phyloP scores from a whole-genome alignment of 176 grass and related monocot species.

The Dendrocalamus sinicus region DNA sequence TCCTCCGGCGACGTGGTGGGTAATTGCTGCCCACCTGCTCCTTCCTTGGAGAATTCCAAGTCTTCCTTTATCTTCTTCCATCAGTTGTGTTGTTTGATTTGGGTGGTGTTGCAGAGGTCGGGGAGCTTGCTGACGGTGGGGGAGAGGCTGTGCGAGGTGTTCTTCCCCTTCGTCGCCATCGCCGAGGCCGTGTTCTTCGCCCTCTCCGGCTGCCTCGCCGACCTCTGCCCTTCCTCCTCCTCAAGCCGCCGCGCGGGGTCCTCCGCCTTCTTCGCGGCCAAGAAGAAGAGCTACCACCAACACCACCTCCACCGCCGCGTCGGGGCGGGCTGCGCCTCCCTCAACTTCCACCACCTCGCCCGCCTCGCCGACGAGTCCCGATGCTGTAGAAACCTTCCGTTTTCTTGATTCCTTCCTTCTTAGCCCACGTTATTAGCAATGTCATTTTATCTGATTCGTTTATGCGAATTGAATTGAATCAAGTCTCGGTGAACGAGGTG shows the following conservation, averaged over 20 bases:
- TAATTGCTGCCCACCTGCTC: background rate
- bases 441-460: constrained; percentile 26
- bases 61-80: background rate
- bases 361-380: constrained; percentile 69
- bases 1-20: constrained; percentile 43
- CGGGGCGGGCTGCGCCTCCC: constrained; percentile 1
- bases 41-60: too few species aligned
- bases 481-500: constrained; percentile 86
- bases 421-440: background rate
- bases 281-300: background rate
- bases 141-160: constrained; percentile 63
- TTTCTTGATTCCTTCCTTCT: background rate
- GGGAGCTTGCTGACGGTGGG: constrained; percentile 69
- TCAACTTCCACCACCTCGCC: constrained; percentile 46
- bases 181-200: constrained; percentile 63
- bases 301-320: background rate
- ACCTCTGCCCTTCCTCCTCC: constrained; percentile 27
- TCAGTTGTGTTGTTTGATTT: background rate
- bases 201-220: constrained; percentile 64
- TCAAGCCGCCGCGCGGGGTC: background rate
- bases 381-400: constrained; percentile 55
- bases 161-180: constrained; percentile 61
- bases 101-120: constrained; percentile 38
- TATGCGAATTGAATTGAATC: background rate
- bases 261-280: constrained; percentile 6